Evolutionary conservation across 768 basidiomycete species (phyloP), one percentile per base, ranked within the genome.

Genomic region (Trametes punicea): DNA sequence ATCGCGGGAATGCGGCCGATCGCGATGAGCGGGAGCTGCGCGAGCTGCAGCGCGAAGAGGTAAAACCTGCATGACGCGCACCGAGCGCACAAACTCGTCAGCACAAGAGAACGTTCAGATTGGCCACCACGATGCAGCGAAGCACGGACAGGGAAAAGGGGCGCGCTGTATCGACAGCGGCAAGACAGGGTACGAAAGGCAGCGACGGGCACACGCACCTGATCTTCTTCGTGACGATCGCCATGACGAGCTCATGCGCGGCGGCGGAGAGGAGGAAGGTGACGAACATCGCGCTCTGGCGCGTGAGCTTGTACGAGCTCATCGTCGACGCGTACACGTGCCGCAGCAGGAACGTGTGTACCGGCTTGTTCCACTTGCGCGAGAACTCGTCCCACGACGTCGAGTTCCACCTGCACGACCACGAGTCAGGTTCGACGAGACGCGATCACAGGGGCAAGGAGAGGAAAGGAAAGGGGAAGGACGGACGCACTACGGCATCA

Each of bases 301-400:
- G 82, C 39, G 90, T 89, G 48, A 97, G 71, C 56, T 82, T 79
- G 69, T 90, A 88, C 50, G 84, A 81, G 41, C 81, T 75, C 54
- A 96, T 91, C 6, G 91, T 84, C 9, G 93, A 88, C 2, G 93
- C 87, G 64, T 99, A 99, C 29, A 99, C 94, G 68, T 99, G 97
- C 10, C 93, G 85, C 16, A 98, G 80, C 34, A 99, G 82, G 80
- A 92, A 92, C n/a, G 80, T 79, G 62, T 98, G 87, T 29, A 98
- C 96, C 10, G 96, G 96, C 62, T 91, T 93, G 74, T 98, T 98
- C 96, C 97, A 98, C 74, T 96, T 95, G 40, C 97, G 85, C 3
- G 95, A 90, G 70, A 96, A 98, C 70, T 98, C 93, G 63, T 98
- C 96, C 90, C 90, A 94, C 2, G 93, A 91, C 0, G 88, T 93